These are phyloP conservation scores for Verticillium zaregamsianum DNA, from an alignment of 2,329 filamentous ascomycete genomes.

Conservation along the genomic window DNA sequence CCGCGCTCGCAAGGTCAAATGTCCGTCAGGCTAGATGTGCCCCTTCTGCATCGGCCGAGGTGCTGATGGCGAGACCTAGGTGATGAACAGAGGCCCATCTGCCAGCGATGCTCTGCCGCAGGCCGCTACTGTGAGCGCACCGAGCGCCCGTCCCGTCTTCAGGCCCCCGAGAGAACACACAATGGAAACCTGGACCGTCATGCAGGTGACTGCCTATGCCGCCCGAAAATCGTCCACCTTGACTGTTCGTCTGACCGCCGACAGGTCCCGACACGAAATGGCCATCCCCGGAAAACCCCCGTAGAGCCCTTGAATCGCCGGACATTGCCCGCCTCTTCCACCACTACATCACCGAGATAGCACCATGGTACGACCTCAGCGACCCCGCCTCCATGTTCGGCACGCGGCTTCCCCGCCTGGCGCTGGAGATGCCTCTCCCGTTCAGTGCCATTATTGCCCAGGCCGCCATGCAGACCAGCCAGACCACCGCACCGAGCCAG, in stretches of 20 bases:
- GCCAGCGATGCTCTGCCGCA: conserved; percentile 23
- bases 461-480: conserved; percentile 34
- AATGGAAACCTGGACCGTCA: background rate
- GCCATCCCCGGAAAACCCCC: conserved; percentile 16
- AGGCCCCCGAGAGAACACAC: background rate
- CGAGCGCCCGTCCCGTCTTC: conserved; percentile 8
- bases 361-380: conserved; percentile 44
- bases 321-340: conserved; percentile 30
- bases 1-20: conserved; percentile 31
- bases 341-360: conserved; percentile 32
- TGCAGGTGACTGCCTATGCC: background rate
- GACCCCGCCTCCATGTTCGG: conserved; percentile 31
- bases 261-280: background rate
- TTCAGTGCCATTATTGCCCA: conserved; percentile 41
- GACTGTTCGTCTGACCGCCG: background rate
- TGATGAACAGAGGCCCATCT: conserved; percentile 25
- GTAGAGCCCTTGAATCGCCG: conserved; percentile 22
- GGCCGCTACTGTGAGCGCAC: conserved; percentile 29
- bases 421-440: conserved; percentile 34
- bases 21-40: conserved; percentile 10
- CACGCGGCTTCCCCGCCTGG: conserved; percentile 26
- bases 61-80: conserved; percentile 16
- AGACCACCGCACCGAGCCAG: conserved; percentile 22
- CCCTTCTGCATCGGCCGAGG: background rate
- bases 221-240: no score